Conservation (phyloP, 495 filamentous ascomycete genomes). For the Glonium stellatum region DNA sequence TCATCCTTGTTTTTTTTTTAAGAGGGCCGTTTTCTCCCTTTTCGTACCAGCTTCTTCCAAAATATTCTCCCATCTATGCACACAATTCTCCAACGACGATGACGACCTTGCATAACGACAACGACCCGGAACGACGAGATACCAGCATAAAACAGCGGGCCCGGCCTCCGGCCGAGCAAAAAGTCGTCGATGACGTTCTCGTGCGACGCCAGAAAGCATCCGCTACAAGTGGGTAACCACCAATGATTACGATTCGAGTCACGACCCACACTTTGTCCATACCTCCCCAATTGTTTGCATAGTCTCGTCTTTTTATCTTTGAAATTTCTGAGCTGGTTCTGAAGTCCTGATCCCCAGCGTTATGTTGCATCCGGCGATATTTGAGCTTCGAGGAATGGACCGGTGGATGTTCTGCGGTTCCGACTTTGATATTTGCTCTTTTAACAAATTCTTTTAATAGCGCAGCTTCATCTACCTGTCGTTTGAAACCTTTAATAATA, state of each 20-base stretch:
- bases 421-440: no score
- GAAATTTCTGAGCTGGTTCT: no score
- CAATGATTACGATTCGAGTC: slow-evolving; percentile 3
- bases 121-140: slow-evolving; percentile 17
- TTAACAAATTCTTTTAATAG: no score
- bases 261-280: slow-evolving; percentile 10
- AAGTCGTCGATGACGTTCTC: neutral
- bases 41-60: neutral
- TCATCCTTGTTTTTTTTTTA: neutral
- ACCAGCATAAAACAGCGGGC: slow-evolving; percentile 6
- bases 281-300: slow-evolving; percentile 10
- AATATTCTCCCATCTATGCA: neutral
- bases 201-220: neutral
- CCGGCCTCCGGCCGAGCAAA: neutral
- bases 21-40: neutral
- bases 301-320: slow-evolving; percentile 11
- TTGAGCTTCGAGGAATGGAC: neutral
- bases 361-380: neutral
- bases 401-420: neutral
- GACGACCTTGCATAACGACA: slow-evolving; percentile 15
- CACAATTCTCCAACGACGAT: slow-evolving; percentile 12
- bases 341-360: no score
- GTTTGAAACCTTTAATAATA: neutral
- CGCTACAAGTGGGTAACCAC: slow-evolving; percentile 2
- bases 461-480: neutral